These are phyloP conservation scores for Porphyra umbilicalis DNA, from an alignment of 31 red algal species.

Conservation along the genomic window DNA sequence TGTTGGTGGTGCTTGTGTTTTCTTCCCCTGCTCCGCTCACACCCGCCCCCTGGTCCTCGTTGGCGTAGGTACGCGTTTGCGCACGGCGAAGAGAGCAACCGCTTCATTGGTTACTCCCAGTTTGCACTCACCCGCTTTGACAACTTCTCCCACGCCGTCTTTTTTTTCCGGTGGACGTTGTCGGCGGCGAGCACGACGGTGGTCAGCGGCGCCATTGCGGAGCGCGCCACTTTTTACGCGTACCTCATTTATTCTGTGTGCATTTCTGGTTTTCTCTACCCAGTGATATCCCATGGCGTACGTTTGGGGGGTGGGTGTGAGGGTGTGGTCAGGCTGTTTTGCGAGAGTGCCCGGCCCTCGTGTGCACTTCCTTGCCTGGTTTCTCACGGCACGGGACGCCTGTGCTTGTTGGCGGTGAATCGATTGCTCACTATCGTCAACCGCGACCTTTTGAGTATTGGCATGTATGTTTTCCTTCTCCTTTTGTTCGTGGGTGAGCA, in stretches of 20 bases:
- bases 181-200: constrained; percentile 90
- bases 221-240: constrained; percentile 6
- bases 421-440: too few relatives aligned
- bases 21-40: too few relatives aligned
- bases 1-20: background rate
- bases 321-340: too few relatives aligned
- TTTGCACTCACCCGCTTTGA: constrained; percentile 54
- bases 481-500: too few relatives aligned
- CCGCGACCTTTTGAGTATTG: too few relatives aligned
- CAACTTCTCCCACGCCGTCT: too few relatives aligned
- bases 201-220: constrained; percentile 86
- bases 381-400: too few relatives aligned
- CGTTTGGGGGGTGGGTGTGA: too few relatives aligned
- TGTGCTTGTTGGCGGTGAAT: too few relatives aligned
- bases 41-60: background rate
- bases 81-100: constrained; percentile 24
- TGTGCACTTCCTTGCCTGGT: too few relatives aligned
- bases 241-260: background rate
- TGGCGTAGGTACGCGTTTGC: constrained; percentile 49
- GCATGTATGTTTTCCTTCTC: background rate
- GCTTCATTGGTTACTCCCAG: constrained; percentile 63
- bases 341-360: too few relatives aligned
- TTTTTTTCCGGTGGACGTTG: constrained; percentile 93
- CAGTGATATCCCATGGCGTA: background rate
- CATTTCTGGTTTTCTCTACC: background rate